Percentiles rank a stretch among this genome's conserved stretches.
Evolutionary conservation across 768 basidiomycete genomes (phyloP).

Genomic region (Lactarius indigo): DNA sequence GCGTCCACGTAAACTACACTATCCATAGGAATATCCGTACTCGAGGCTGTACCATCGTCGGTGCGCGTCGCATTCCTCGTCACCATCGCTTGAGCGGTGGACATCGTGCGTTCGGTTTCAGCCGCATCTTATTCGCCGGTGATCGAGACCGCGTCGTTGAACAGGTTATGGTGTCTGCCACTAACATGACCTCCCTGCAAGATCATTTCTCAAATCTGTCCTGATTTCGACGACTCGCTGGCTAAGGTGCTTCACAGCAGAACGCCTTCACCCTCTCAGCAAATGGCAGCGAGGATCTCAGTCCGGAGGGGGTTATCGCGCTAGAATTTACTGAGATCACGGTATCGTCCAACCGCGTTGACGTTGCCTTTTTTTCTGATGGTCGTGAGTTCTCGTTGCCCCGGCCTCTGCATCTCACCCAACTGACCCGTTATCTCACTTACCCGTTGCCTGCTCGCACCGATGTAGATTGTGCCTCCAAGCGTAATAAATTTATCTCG

Average conservation of each 20-base stretch:
- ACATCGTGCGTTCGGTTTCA: slow-evolving; percentile 11
- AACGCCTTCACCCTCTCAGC: slow-evolving; percentile 9
- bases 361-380: slow-evolving; percentile 74
- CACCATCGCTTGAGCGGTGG: slow-evolving; percentile 21
- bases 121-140: background rate
- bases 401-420: background rate
- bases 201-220: slow-evolving; percentile 8
- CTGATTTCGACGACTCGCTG: slow-evolving; percentile 1
- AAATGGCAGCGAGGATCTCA: background rate
- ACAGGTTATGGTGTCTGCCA: slow-evolving; percentile 9
- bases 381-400: slow-evolving; percentile 55
- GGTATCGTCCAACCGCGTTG: slow-evolving; percentile 60
- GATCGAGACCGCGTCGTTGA: slow-evolving; percentile 2
- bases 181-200: background rate
- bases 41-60: slow-evolving; percentile 23
- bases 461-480: slow-evolving; percentile 48
- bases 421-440: background rate
- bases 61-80: slow-evolving; percentile 8
- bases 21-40: slow-evolving; percentile 20
- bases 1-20: slow-evolving; percentile 25
- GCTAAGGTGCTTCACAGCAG: slow-evolving; percentile 3
- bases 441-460: background rate
- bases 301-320: slow-evolving; percentile 29
- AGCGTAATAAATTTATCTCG: slow-evolving; percentile 58
- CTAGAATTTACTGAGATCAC: slow-evolving; percentile 56